Evolutionary conservation across 176 grass and related monocot species (phyloP), one percentile per base, ranked within the genome.

Genomic region (Alloteropsis semialata): DNA sequence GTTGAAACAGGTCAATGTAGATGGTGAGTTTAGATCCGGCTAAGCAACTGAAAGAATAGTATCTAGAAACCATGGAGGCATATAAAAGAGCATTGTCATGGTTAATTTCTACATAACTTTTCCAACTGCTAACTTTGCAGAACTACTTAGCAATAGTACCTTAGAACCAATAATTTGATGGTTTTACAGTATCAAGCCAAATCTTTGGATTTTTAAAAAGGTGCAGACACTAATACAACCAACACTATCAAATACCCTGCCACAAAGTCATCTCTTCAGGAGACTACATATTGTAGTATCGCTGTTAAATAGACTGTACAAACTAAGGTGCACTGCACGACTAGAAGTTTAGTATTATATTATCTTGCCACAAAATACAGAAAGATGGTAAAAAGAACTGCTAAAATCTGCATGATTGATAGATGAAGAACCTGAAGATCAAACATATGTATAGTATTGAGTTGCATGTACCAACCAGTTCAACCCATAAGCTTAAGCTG

Each of bases 391-490:
- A 51, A 79, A 72, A 4, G 0, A 66, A 51, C 3, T 74, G 37
- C 15, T 10, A 86, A 39, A 75, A 54, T 79, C 13, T 44, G 8
- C 55, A 73, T 39, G 8, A 86, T 65, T 54, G 18, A 64, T 42
- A 43, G 33, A 72, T 39, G 67, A 85, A 67, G 21, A 81, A 80
- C 19, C 34, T 18, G 25, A 84, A 67, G 27, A 28, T 25, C 28
- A 56, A 66, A 66, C 45, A 33, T 6, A 53, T 66, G 34, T 2
- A 36, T 36, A 36, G n/a, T n/a, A n/a, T n/a, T n/a, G n/a, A n/a
- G n/a, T n/a, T n/a, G n/a, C n/a, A n/a, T n/a, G n/a, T n/a, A n/a
- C n/a, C n/a, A n/a, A n/a, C n/a, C n/a, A n/a, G n/a, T n/a, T n/a
- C n/a, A n/a, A n/a, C n/a, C n/a, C n/a, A n/a, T n/a, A n/a, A n/a